Evolutionary conservation across 1,284 basidiomycete species (phyloP), one percentile per base, ranked within the genome.

Genomic region (Irpex lacteus): DNA sequence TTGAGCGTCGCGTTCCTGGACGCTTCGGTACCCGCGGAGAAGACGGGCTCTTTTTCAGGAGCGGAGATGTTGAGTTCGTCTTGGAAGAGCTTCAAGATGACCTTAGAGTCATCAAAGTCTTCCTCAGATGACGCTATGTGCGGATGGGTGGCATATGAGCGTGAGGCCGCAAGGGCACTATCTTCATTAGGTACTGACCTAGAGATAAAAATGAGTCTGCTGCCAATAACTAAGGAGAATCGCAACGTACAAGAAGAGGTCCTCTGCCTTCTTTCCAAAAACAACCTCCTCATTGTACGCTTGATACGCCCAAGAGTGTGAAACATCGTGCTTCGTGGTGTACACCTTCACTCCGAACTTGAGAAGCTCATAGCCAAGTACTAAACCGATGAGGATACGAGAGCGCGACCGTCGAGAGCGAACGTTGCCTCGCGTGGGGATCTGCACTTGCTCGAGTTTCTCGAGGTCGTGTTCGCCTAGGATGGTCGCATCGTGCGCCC

Each of bases 111-210:
- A 44, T 80, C 75, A 60, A 88, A 80, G 74, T 92, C 91, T 65
- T 84, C 84, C 0, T 76, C 69, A 11, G 88, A 86, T 36, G 91
- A 90, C 2, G 90, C 90, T 56, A 92, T 76, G 74, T 93, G 91
- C 32, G 91, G 90, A 67, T 87, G 84, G 1, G 84, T 84, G 1
- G 88, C 87, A 74, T 84, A 89, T 40, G 76, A 72, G 34, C 84
- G 83, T 34, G 88, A 91, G 5, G 83, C 79, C 47, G 76, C 75
- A 3, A 86, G 72, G 8, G 88, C 88, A 66, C 83, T 87, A 54
- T 80, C 79, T 6, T 79, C 71, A 67, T 80, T 82, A 0, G 88
- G 88, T 18, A 87, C 75, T n/a, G 85, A 83, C 55, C 87, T 89
- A 15, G 26, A 36, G 55, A 62, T 36, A 44, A 26, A 19, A 34